These are phyloP conservation scores for Vitis hybrid DNA, from an alignment of 177 flowering plant genomes.

Conservation along the genomic window DNA sequence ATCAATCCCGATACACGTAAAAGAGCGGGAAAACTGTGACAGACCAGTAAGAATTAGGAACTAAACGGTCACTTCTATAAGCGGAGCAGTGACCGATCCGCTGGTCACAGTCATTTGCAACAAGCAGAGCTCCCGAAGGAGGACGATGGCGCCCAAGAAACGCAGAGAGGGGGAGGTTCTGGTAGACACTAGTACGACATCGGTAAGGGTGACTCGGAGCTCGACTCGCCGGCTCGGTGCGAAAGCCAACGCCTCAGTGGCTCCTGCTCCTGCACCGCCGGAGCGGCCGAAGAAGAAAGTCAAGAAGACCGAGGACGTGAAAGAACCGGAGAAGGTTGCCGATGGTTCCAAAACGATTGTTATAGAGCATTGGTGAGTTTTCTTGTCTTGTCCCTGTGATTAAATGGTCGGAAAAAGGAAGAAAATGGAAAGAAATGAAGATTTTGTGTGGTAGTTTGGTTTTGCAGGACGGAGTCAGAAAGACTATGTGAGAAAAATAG, in stretches of 20 bases:
- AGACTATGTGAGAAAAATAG: neutral
- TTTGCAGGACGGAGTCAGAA: neutral
- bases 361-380: constrained; percentile 36
- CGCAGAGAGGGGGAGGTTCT: constrained; percentile 1
- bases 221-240: constrained; percentile 6
- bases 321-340: constrained; percentile 1
- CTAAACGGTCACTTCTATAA: neutral
- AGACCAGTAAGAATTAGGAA: neutral
- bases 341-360: constrained; percentile 21
- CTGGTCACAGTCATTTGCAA: no score
- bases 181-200: neutral
- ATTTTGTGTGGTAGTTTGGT: neutral
- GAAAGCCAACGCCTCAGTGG: neutral
- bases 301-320: neutral
- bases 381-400: neutral
- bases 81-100: no score
- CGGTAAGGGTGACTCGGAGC: constrained; percentile 27
- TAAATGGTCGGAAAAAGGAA: constrained; percentile 5
- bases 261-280: neutral
- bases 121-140: neutral
- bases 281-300: constrained; percentile 9
- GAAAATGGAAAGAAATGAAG: neutral
- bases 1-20: neutral
- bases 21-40: constrained; percentile 17
- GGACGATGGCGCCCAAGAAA: constrained; percentile 31